Evolutionary conservation across 2,329 filamentous ascomycete genomes (phyloP), one percentile per base, ranked within the genome.

Genomic region (Gaeumannomyces tritici): DNA sequence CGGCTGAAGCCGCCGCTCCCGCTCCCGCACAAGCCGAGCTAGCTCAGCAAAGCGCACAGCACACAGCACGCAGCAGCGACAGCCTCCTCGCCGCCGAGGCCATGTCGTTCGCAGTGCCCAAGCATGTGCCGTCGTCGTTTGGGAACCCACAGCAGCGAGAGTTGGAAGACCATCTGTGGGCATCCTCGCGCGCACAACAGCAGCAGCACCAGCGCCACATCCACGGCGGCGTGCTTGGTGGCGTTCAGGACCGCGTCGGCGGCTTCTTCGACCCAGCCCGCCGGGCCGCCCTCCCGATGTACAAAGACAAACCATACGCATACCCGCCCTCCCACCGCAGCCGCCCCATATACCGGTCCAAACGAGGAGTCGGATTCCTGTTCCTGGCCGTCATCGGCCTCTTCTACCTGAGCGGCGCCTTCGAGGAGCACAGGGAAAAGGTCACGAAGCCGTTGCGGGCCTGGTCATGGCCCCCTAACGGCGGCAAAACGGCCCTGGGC

Each of bases 291-390:
- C 78, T 99, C 65, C 95, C 95, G 57, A 93, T 98, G 89, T 99
- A 99, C 79, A 99, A 99, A 77, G 95, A 99, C 77, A 99, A 99
- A 74, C 95, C 95, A n/a, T 95, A 90, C 72, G 82, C 81, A 60
- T 88, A 90, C 69, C 80, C 83, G 56, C 77, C 81, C 42, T 84
- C 84, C 64, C 80, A 83, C 67, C 83, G 84, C 69, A 79, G 80
- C 65, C 80, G 80, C 61, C 80, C 84, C 42, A 75, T 84, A 68
- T 87, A 85, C 77, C 83, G 82, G 73, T 83, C 83, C 69, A 90
- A 89, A 77, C 79, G 89, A 64, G 74, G 84, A 31, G 67, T 87
- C 27, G 79, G 75, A 2, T 71, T 83, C 56, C 65, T 83, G 28
- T 75, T 80, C 7, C 66, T 90, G 42, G 73, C 83, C 11, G 66